Percentiles rank a stretch among this genome's conserved stretches.
These are phyloP conservation scores for Entomortierella beljakovae DNA, from an alignment of 192 early-diverging fungal genomes.

Conservation along the genomic window DNA sequence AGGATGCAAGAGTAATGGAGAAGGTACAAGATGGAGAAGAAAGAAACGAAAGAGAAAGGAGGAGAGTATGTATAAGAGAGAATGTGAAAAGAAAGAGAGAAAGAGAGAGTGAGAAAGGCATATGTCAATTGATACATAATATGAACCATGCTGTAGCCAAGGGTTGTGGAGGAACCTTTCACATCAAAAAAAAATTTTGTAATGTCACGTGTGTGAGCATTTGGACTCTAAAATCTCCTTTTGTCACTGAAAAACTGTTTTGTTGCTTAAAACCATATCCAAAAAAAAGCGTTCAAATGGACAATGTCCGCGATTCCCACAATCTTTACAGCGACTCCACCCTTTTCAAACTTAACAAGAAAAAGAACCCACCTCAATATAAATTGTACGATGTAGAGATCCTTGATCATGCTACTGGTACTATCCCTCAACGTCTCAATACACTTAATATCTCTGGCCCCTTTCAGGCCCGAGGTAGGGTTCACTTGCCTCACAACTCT, in stretches of 20 bases:
- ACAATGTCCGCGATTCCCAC: not conserved
- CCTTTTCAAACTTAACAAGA: slow-evolving; percentile 5
- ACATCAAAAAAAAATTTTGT: no score
- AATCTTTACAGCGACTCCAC: not conserved
- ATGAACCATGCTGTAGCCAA: no score
- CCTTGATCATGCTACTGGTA: slow-evolving; percentile 15
- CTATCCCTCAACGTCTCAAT: slow-evolving; percentile 4
- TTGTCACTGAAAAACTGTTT: no score
- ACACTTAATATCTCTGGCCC: slow-evolving; percentile 10
- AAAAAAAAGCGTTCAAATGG: not conserved
- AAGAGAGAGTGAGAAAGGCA: not conserved
- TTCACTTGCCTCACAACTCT: slow-evolving; percentile 9
- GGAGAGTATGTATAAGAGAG: not conserved
- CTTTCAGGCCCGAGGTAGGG: slow-evolving; percentile 24
- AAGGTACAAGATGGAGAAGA: not conserved
- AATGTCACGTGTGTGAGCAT: no score
- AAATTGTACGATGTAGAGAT: slow-evolving; percentile 15
- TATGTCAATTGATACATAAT: no score
- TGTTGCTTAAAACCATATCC: no score
- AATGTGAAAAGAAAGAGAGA: not conserved
- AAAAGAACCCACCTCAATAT: slow-evolving; percentile 10
- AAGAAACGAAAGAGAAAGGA: not conserved
- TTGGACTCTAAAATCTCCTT: no score
- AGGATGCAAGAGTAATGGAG: no score
- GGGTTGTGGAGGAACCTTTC: no score